Conservation (phyloP, 2,329 filamentous ascomycete species). For the Xylariales sp. region DNA sequence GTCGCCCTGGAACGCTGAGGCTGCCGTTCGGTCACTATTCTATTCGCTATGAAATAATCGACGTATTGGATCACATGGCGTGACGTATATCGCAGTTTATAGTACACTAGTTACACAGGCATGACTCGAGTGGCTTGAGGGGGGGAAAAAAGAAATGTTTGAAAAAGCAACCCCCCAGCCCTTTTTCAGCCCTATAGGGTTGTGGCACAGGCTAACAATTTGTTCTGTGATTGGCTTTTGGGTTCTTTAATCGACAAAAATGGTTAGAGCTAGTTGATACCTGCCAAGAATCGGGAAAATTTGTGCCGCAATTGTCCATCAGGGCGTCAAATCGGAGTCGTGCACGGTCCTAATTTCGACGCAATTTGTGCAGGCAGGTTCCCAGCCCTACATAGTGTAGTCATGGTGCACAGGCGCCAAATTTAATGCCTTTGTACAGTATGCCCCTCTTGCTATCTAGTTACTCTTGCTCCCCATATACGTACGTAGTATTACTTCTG, state of each 20-base stretch:
- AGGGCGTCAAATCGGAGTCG: too few species aligned
- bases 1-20: background rate
- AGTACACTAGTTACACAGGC: slow-evolving; percentile 31
- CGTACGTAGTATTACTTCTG: too few species aligned
- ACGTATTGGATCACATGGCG: slow-evolving; percentile 9
- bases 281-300: slow-evolving; percentile 19
- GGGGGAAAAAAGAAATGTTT: slow-evolving; percentile 30
- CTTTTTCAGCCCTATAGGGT: slow-evolving; percentile 41
- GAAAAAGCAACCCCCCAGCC: slow-evolving; percentile 26
- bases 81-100: slow-evolving; percentile 6
- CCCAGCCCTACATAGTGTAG: slow-evolving; percentile 4
- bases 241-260: slow-evolving; percentile 18
- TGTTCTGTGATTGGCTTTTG: slow-evolving; percentile 24
- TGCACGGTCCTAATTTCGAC: slow-evolving; percentile 4
- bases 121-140: slow-evolving; percentile 28
- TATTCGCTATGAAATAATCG: background rate
- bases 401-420: background rate
- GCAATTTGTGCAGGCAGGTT: slow-evolving; percentile 8
- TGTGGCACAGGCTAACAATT: slow-evolving; percentile 31
- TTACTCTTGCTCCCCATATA: too few species aligned
- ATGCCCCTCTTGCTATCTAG: too few species aligned
- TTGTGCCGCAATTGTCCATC: slow-evolving; percentile 2
- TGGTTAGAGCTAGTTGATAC: slow-evolving; percentile 28
- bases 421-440: too few species aligned
- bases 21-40: background rate